phyloP scores from a whole-genome alignment of 805 yeast species.

The Nakazawaea wickerhamii region DNA sequence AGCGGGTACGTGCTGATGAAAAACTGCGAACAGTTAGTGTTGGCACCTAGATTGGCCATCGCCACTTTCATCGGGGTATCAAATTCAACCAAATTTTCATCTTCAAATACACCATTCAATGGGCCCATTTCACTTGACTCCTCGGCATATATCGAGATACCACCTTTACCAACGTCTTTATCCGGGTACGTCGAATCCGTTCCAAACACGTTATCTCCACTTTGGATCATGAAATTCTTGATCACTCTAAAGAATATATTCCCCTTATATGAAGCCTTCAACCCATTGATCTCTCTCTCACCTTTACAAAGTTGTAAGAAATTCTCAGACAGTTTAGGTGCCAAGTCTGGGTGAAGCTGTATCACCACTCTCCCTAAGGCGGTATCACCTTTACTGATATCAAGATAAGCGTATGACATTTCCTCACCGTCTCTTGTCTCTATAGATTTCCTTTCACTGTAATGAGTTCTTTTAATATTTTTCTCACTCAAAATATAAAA shows the following conservation, averaged over 20 bases:
- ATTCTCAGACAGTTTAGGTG: conserved; percentile 54
- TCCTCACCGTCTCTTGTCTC: not conserved
- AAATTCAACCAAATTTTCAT: conserved; percentile 47
- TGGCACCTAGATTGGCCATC: conserved; percentile 55
- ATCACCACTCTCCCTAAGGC: conserved; percentile 56
- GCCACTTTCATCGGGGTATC: conserved; percentile 40
- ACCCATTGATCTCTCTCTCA: conserved; percentile 20
- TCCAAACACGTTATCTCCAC: conserved; percentile 52
- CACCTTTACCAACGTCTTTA: conserved; percentile 34
- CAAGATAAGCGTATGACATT: conserved; percentile 37
- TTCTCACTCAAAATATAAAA: no score
- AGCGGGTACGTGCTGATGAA: conserved; percentile 65
- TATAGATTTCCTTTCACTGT: not conserved
- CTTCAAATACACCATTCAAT: conserved; percentile 36
- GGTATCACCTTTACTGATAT: conserved; percentile 39
- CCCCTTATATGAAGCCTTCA: conserved; percentile 30
- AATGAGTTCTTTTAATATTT: not conserved
- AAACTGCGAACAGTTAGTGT: conserved; percentile 60
- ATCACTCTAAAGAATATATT: conserved; percentile 58
- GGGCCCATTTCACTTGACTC: conserved; percentile 21
- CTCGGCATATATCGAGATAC: conserved; percentile 36
- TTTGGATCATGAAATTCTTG: conserved; percentile 66
- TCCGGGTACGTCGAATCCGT: conserved; percentile 23
- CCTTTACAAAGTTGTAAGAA: conserved; percentile 43
- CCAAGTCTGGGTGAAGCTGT: conserved; percentile 40